Evolutionary conservation across 2,329 filamentous ascomycete species (phyloP).

Genomic region (Rhinocladiella mackenziei): DNA sequence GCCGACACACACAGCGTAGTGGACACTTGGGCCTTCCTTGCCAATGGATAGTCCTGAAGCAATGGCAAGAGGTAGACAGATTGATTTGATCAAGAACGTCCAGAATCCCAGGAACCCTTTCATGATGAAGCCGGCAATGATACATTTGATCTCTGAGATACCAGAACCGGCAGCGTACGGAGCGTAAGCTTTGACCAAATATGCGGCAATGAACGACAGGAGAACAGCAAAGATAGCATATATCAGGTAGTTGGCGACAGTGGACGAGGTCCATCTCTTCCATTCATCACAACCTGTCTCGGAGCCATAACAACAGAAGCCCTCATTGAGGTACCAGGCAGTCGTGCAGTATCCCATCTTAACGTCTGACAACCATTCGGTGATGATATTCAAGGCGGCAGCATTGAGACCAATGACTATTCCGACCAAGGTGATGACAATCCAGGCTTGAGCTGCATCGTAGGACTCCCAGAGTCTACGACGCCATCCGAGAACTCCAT

Average conservation of each 20-base stretch:
- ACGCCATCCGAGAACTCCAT: conserved; percentile 70
- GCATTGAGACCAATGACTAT: conserved; percentile 91
- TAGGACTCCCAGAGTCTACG: conserved; percentile 80
- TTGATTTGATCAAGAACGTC: conserved; percentile 90
- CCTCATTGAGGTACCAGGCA: conserved; percentile 94
- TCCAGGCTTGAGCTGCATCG: conserved; percentile 95
- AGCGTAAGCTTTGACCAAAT: conserved; percentile 82
- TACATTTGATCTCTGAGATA: conserved; percentile 98
- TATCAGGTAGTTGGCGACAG: conserved; percentile 74
- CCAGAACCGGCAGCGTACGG: conserved; percentile 95
- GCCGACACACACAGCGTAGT: conserved; percentile 95
- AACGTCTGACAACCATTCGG: conserved; percentile 93
- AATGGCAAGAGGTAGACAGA: conserved; percentile 85
- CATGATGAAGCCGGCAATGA: conserved; percentile 98
- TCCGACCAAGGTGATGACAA: conserved; percentile 88
- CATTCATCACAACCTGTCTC: conserved; percentile 85
- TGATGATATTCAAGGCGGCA: conserved; percentile 88
- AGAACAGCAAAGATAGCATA: conserved; percentile 81
- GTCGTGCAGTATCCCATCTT: conserved; percentile 95
- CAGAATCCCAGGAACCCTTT: conserved; percentile 91
- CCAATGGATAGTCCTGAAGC: conserved; percentile 90
- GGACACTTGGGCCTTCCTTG: conserved; percentile 97
- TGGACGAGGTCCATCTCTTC: conserved; percentile 80
- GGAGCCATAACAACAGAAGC: conserved; percentile 96
- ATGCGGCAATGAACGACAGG: conserved; percentile 78